phyloP scores from a whole-genome alignment of 2,329 filamentous ascomycete species.

The Colletotrichum agaves region DNA sequence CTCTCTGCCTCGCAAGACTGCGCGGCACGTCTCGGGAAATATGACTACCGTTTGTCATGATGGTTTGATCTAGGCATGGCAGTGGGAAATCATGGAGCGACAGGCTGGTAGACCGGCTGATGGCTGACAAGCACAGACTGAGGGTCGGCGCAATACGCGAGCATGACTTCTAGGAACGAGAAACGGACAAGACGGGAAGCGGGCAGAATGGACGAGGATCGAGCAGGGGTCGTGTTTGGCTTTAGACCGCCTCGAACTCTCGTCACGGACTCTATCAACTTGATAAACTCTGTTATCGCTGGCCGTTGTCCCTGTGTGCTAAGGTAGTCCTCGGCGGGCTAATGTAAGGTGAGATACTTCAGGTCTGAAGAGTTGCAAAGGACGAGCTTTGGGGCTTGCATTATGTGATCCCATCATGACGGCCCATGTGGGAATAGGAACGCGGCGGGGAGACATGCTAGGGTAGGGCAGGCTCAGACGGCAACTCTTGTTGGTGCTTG shows the following conservation, averaged over 20 bases:
- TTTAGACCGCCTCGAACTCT: constrained; percentile 35
- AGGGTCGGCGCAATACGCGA: constrained; percentile 13
- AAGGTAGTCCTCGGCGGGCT: constrained; percentile 26
- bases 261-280: constrained; percentile 32
- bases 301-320: constrained; percentile 8
- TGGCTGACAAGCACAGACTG: constrained; percentile 9
- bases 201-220: constrained; percentile 8
- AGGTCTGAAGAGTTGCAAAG: constrained; percentile 9
- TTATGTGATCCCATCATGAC: not conserved
- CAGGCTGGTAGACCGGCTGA: not conserved
- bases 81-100: constrained; percentile 6
- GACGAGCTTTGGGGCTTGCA: constrained; percentile 1
- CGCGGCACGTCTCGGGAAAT: not conserved
- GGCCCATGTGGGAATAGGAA: constrained; percentile 8
- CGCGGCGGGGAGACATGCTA: constrained; percentile 2
- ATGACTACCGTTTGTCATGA: constrained; percentile 17
- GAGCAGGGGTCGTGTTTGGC: constrained; percentile 34
- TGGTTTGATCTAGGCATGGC: constrained; percentile 13
- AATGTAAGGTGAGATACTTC: constrained; percentile 15
- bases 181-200: constrained; percentile 6
- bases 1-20: not conserved
- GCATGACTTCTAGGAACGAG: constrained; percentile 28
- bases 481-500: not conserved
- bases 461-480: not conserved
- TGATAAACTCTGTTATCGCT: not conserved